Evolutionary conservation across 2,329 filamentous ascomycete genomes (phyloP), one percentile per base, ranked within the genome.

Genomic region (Ramichloridium luteum): DNA sequence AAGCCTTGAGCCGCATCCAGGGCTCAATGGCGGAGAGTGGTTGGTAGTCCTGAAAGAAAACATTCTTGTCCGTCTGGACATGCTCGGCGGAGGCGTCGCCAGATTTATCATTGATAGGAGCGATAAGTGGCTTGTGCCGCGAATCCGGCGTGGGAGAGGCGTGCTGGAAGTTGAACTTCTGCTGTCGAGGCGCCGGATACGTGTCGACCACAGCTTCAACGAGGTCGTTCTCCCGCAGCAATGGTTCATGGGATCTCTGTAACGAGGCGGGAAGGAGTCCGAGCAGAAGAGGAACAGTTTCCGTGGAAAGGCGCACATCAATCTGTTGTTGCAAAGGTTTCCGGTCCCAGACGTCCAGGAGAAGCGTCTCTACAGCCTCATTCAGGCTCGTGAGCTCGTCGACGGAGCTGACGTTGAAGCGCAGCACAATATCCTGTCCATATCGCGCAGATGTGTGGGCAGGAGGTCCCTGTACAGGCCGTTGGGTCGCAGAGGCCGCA

Each of bases 21-120:
- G 80, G 81, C n/a, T 72, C 62, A 35, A 93, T 80, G 27, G 83
- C 85, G 3, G 80, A 75, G 13, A 92, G 65, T 2, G 86, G 84
- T 50, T 94, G 90, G 55, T 94, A 98, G 50, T 94, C 76, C 31
- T 74, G 72, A 60, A 98, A 96, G 62, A 94, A 96, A 23, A 93
- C 65, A 49, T 85, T 83, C n/a, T 23, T 23, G 20, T 23, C 20
- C 31, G 43, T 44, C 36, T 77, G 71, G 22, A 20, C 34, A 12
- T 36, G 6, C n/a, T 18, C 23, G 13, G 16, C 13, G 27, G 53
- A 47, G 9, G 48, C 39, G 15, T 45, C 45, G 3, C 49, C 51
- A 2, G 22, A 18, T n/a, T 23, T n/a, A n/a, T 23, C 20, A n/a
- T 23, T 8, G n/a, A 8, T 23, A 8, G 8, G 8, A 8, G 8